phyloP scores from a whole-genome alignment of 306 rosid genomes.

The Vigna unguiculata region DNA sequence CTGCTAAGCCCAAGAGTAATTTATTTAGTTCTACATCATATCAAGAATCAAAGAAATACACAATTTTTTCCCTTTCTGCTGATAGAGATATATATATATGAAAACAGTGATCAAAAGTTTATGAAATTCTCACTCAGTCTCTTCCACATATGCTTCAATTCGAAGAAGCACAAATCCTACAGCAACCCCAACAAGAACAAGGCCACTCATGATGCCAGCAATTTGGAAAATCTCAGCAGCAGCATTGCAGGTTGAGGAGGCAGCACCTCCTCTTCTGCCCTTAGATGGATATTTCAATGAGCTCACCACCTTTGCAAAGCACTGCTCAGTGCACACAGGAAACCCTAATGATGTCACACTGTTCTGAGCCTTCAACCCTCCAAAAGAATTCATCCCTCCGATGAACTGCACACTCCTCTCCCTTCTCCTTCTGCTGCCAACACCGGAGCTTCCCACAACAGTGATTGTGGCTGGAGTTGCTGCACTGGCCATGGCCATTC shows the following conservation, averaged over 20 bases:
- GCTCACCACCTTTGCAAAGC: constrained; percentile 71
- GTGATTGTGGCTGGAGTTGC: constrained; percentile 60
- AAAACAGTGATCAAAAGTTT: background rate
- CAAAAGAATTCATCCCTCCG: constrained; percentile 62
- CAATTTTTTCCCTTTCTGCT: constrained; percentile 6
- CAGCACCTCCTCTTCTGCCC: constrained; percentile 60
- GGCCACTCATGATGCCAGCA: constrained; percentile 75
- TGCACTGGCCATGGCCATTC: constrained; percentile 70
- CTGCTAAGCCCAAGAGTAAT: constrained; percentile 24
- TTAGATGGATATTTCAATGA: constrained; percentile 58
- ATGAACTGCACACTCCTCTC: constrained; percentile 54
- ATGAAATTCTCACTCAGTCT: constrained; percentile 56
- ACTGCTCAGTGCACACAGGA: constrained; percentile 58
- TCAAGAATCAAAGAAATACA: constrained; percentile 45
- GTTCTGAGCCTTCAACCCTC: constrained; percentile 72
- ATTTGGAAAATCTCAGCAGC: constrained; percentile 82
- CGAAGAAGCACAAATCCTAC: constrained; percentile 92
- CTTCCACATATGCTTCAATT: constrained; percentile 76
- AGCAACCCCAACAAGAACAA: constrained; percentile 79
- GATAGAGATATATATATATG: constrained; percentile 35
- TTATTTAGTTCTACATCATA: constrained; percentile 41
- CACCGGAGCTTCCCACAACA: constrained; percentile 46
- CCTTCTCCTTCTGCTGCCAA: constrained; percentile 44
- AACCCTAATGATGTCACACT: constrained; percentile 63
- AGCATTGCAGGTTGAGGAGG: constrained; percentile 73